Evolutionary conservation across 2,329 filamentous ascomycete genomes (phyloP), one percentile per base, ranked within the genome.

Genomic region (Penicillium sp.): DNA sequence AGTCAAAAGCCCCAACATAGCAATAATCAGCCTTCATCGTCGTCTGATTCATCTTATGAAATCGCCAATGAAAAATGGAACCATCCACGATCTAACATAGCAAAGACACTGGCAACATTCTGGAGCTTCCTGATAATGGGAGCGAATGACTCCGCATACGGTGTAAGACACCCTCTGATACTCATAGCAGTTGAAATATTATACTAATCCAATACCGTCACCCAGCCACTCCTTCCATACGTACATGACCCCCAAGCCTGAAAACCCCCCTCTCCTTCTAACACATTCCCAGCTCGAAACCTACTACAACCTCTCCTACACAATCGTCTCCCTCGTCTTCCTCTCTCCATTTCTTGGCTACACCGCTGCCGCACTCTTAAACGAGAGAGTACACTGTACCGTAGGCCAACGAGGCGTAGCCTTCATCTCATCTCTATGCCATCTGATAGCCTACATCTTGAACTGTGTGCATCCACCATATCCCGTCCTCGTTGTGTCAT

Each of bases 361-460:
- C 64, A 75, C 73, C 14, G 56, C 69, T 3, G 73, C 78, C 1
- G 78, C 79, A 9, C 58, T 80, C 19, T 56, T 75, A 33, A 80
- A 78, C 60, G 77, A 77, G 55, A 49, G 55, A 6, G 67, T 80
- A 26, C 78, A 81, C 61, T 63, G 67, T 44, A 64, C 60, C 16
- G 58, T 76, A 30, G 89, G 90, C 31, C 88, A 90, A 69, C 81
- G 87, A 25, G 90, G 89, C 14, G 81, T 92, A 16, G 87, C 88
- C 16, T 66, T 89, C 46, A 65, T 90, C 1, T 85, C 80, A 0
- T 84, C 88, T 0, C 55, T 49, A 3, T 53, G 56, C 30, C 70
- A 73, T 30, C 57, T 72, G 5, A 53, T 69, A 45, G 65, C 68
- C 4, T 73, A 70, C 37, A 56, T 87, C 28, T 80, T 61, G 19